Conservation (phyloP, 441 rosid genomes). For the Euphorbia celastroides region DNA sequence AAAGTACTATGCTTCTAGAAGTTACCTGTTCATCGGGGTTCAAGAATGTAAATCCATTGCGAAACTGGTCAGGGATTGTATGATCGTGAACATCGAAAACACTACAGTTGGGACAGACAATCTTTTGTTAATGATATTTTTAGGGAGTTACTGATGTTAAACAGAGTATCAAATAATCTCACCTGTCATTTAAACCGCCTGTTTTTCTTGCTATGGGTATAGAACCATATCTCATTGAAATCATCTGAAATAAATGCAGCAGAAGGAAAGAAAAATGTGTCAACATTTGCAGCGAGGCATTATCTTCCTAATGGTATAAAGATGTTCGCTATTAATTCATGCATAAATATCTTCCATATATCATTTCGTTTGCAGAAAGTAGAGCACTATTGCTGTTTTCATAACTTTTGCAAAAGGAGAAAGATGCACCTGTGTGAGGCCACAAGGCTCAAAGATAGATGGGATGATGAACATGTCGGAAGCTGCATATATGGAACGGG, state of each 20-base stretch:
- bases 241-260: slow-evolving; percentile 47
- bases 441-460: slow-evolving; percentile 96
- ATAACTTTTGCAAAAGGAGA: slow-evolving; percentile 12
- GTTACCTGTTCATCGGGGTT: slow-evolving; percentile 76
- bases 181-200: slow-evolving; percentile 95
- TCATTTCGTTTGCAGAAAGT: too few relatives aligned
- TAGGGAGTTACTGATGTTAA: neutral
- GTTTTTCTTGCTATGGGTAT: slow-evolving; percentile 86
- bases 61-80: slow-evolving; percentile 58
- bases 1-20: neutral
- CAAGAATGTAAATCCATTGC: slow-evolving; percentile 69
- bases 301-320: neutral
- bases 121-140: slow-evolving; percentile 8
- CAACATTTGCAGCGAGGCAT: neutral
- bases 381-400: too few relatives aligned
- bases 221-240: slow-evolving; percentile 90
- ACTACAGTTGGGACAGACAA: slow-evolving; percentile 27
- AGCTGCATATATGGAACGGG: slow-evolving; percentile 83
- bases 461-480: slow-evolving; percentile 91
- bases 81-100: slow-evolving; percentile 84
- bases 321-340: neutral
- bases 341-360: too few relatives aligned
- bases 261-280: neutral
- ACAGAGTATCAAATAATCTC: slow-evolving; percentile 8
- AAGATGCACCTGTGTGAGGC: slow-evolving; percentile 83